Base-by-base conservation (phyloP, 768 basidiomycete genomes). In the Pulveroboletus sp. region DNA sequence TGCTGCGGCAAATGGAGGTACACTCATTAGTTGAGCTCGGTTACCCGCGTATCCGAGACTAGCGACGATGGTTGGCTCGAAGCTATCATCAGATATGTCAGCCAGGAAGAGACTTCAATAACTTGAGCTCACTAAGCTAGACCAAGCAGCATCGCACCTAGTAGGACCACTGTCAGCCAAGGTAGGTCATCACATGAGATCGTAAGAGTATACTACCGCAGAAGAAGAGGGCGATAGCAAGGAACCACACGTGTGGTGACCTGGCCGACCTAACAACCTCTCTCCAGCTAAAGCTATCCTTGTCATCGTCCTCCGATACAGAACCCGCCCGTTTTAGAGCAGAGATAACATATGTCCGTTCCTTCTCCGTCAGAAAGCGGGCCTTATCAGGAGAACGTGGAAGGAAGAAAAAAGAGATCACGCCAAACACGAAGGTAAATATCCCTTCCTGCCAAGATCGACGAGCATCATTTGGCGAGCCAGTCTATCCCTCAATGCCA, bases 381-480 rank as follows among this genome's bases (percentile, higher is more conserved):
- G 79, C 75, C 13, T 68, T 64, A 7, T 55, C 60, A 4, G 79
- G 76, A 0, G 74, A 70, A 37, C 63, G 57, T 8, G 82, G 76
- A 39, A 82, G 68, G 33, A 83, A 47, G 55, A 74, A 69, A 70
- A 74, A 84, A 0, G 78, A 72, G 2, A 63, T 26, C 4, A 78
- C 32, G 8, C 84, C 87, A 52, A 83, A 79, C 3, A 77, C 41
- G 48, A 80, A 68, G 0, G 85, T 86, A 65, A 89, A 80, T 2
- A 77, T 65, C 1, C 87, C 86, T 65, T 87, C 79, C 66, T 72
- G 21, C 21, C 21, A 21, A 21, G 26, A 33, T 2, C 13, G 3
- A 37, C 58, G 13, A 53, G 40, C 18, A 15, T 33, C 35, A 40
- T n/a, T 24, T 41, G 10, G 15, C 3, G 18, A 36, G 8, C 1